Evolutionary conservation across 306 rosid species (phyloP), one percentile per base, ranked within the genome.

Genomic region (Ceratonia siliqua): DNA sequence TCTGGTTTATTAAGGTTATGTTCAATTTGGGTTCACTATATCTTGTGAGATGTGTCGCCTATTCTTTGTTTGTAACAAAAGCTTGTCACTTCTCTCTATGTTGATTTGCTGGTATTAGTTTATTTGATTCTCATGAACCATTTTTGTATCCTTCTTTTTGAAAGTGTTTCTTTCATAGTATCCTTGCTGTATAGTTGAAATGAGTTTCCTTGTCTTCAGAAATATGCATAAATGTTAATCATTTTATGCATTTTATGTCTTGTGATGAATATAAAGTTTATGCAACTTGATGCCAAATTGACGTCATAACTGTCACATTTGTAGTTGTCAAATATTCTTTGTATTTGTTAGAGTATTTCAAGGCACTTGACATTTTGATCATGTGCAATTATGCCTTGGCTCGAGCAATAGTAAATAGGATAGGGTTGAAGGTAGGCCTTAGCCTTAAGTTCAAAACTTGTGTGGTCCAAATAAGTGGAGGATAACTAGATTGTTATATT

Each of bases 1-100:
- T 42, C 28, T 42, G 13, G 58, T 76, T 68, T 68, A 30, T 21
- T 14, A 7, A 39, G 62, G 57, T 67, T n/a, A n/a, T n/a, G n/a
- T n/a, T n/a, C n/a, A n/a, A n/a, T n/a, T n/a, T n/a, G n/a, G n/a
- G n/a, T n/a, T n/a, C n/a, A n/a, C n/a, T n/a, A n/a, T n/a, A n/a
- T n/a, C n/a, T n/a, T n/a, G n/a, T n/a, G n/a, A n/a, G n/a, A n/a
- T n/a, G n/a, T n/a, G n/a, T n/a, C n/a, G n/a, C n/a, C n/a, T n/a
- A n/a, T n/a, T n/a, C n/a, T n/a, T 32, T 32, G 36, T 32, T 32
- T 32, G 36, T 32, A 32, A 32, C n/a, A n/a, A n/a, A n/a, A n/a
- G n/a, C n/a, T n/a, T n/a, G n/a, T n/a, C n/a, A n/a, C n/a, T n/a
- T n/a, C n/a, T n/a, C n/a, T n/a, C n/a, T n/a, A n/a, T n/a, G n/a